A percentile compares a stretch with the other conserved stretches of the same genome.
phyloP scores from a whole-genome alignment of 352 stramenopile species.

The Globisporangium spiculum region DNA sequence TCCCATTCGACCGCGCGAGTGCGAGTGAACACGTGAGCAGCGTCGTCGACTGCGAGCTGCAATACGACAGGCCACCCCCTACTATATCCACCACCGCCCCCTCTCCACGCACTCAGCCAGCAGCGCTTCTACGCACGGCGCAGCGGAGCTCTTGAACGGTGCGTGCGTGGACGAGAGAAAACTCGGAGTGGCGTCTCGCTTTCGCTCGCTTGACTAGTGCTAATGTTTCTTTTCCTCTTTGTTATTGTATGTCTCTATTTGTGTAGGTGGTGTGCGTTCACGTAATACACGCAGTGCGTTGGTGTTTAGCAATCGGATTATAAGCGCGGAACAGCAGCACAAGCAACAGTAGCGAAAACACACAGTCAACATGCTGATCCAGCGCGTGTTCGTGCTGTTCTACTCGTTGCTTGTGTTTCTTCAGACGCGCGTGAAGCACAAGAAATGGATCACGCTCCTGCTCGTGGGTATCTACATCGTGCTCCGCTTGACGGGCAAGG shows the following conservation, averaged over 20 bases:
- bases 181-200: neutral
- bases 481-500: constrained; percentile 50
- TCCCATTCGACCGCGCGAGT: neutral
- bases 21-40: neutral
- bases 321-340: neutral
- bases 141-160: neutral
- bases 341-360: neutral
- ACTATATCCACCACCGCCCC: neutral
- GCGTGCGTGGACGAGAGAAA: neutral
- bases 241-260: neutral
- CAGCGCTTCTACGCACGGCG: neutral
- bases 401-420: constrained; percentile 62
- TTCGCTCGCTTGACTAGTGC: neutral
- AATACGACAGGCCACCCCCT: neutral
- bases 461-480: constrained; percentile 49
- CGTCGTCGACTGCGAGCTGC: neutral
- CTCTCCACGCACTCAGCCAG: neutral
- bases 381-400: constrained; percentile 64
- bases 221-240: neutral
- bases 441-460: constrained; percentile 63
- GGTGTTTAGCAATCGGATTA: neutral
- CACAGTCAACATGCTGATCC: constrained; percentile 47
- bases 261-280: neutral
- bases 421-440: constrained; percentile 59
- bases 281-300: neutral